A percentile compares a stretch with the other conserved stretches of the same genome.
Conservation (phyloP, 1,284 basidiomycete genomes). For the Clitocybe nebularis region DNA sequence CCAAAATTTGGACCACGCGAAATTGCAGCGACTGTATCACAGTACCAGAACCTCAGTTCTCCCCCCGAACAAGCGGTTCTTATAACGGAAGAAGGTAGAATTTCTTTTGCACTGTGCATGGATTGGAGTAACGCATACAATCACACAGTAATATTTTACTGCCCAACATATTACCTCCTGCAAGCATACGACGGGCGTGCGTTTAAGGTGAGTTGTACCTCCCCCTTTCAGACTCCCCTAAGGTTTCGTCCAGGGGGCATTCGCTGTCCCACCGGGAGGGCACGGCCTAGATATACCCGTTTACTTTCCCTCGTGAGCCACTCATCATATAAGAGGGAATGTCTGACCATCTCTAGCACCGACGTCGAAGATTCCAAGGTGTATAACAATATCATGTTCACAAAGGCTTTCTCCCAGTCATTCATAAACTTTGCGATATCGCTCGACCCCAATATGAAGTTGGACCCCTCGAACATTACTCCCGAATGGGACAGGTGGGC, state of each 20-base stretch:
- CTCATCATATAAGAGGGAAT: constrained; percentile 11
- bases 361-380: constrained; percentile 12
- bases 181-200: constrained; percentile 20
- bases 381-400: constrained; percentile 34
- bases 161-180: constrained; percentile 28
- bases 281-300: constrained; percentile 26
- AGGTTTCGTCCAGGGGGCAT: too few species aligned
- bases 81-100: constrained; percentile 41
- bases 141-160: constrained; percentile 28
- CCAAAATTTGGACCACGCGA: constrained; percentile 27
- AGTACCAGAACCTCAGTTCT: constrained; percentile 28
- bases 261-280: constrained; percentile 24
- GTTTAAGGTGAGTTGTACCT: constrained; percentile 23
- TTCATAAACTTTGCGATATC: constrained; percentile 35
- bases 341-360: not conserved
- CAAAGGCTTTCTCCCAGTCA: constrained; percentile 34
- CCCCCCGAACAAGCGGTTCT: constrained; percentile 29
- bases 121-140: not conserved
- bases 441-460: constrained; percentile 35
- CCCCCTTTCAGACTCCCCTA: too few species aligned
- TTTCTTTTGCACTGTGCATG: not conserved
- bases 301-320: constrained; percentile 29
- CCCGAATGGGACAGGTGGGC: constrained; percentile 18
- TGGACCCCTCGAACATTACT: constrained; percentile 20
- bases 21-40: constrained; percentile 21